A percentile compares a stretch with the other conserved stretches of the same genome.
Evolutionary conservation across 768 basidiomycete genomes (phyloP).

Genomic region (Coprinopsis sp.): DNA sequence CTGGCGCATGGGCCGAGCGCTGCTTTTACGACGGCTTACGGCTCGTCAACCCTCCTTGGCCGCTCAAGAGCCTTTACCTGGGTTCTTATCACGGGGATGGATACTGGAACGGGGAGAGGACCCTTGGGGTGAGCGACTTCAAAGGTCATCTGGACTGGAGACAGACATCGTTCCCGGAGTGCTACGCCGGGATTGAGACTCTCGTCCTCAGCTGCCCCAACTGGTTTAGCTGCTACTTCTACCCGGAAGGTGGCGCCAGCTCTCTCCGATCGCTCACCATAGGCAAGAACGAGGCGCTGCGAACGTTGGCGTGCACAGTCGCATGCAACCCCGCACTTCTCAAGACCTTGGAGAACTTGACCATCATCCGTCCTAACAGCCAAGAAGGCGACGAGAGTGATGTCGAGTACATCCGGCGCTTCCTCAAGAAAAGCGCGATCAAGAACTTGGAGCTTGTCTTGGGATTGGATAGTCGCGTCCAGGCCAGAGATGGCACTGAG

Average conservation of each 20-base stretch:
- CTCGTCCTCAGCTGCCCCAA: neutral
- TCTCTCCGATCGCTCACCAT: neutral
- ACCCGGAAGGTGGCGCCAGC: neutral
- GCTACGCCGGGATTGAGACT: neutral
- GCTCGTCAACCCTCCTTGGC: neutral
- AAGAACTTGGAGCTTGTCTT: too few species aligned
- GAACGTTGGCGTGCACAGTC: neutral
- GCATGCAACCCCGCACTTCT: neutral
- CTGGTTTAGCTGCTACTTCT: neutral
- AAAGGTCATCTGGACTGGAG: too few species aligned
- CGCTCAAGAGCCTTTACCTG: neutral
- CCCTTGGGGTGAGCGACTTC: too few species aligned
- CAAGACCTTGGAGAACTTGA: neutral
- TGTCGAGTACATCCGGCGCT: too few species aligned
- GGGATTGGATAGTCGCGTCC: too few species aligned
- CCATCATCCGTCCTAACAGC: too few species aligned
- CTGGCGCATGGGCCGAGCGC: neutral
- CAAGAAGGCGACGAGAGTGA: too few species aligned
- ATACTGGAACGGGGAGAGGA: too few species aligned
- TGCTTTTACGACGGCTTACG: neutral
- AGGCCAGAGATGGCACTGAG: neutral
- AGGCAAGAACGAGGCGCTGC: neutral
- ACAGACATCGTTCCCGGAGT: neutral
- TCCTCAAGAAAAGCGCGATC: too few species aligned
- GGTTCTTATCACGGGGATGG: neutral